Conservation (phyloP, 2,329 filamentous ascomycete genomes). For the Sclerotinia nivalis region DNA sequence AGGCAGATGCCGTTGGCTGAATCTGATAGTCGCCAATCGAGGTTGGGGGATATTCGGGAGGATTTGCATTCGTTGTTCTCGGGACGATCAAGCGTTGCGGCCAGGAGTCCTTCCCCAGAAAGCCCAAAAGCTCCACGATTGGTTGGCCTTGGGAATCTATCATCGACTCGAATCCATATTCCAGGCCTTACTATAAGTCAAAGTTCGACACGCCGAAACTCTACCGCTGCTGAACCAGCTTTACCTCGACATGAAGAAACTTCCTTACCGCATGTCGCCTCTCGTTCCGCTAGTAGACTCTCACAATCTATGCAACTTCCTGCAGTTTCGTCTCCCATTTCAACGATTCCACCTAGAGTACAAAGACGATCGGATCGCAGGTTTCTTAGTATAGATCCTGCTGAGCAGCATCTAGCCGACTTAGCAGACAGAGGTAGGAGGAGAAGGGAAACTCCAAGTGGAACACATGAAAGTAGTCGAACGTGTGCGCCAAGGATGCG, state of each 20-base stretch:
- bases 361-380: constrained; percentile 31
- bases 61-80: constrained; percentile 36
- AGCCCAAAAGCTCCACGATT: constrained; percentile 53
- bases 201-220: constrained; percentile 41
- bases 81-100: constrained; percentile 35
- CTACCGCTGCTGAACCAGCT: constrained; percentile 18
- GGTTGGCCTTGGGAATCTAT: constrained; percentile 42
- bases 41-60: constrained; percentile 32
- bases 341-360: constrained; percentile 27
- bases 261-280: constrained; percentile 23
- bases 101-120: constrained; percentile 32
- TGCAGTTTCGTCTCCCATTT: constrained; percentile 26
- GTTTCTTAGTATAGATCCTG: constrained; percentile 50
- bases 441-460: constrained; percentile 36
- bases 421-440: constrained; percentile 48
- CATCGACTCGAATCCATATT: constrained; percentile 47
- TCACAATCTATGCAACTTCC: constrained; percentile 24
- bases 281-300: constrained; percentile 28
- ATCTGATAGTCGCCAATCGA: constrained; percentile 29
- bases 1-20: constrained; percentile 28
- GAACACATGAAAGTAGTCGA: constrained; percentile 34
- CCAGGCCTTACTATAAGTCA: constrained; percentile 44
- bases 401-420: constrained; percentile 50
- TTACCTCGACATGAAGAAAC: constrained; percentile 10
- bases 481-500: constrained; percentile 53